Evolutionary conservation across 257 asterid genomes (phyloP), one percentile per base, ranked within the genome.

Genomic region (Anisodus acutangulus): DNA sequence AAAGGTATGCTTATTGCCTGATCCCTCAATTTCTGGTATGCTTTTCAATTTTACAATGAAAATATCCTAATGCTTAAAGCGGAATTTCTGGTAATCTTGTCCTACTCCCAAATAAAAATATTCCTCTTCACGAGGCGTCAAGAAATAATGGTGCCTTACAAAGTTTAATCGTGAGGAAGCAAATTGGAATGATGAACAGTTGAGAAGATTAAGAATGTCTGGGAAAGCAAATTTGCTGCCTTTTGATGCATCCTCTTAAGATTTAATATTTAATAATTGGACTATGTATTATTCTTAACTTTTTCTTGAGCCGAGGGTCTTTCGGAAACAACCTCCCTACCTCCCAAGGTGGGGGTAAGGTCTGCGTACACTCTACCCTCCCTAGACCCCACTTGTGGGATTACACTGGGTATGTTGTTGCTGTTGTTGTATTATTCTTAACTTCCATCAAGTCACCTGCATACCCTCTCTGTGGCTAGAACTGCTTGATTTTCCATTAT

Each of bases 1-100:
- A 1, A 97, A 97, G 99, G 99, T 97, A 88, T 88, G 86, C 47
- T 68, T 76, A 15, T 51, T 4, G 15, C 31, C 22, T 3, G 13
- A 74, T 49, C 22, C 45, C 81, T 74, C 62, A 53, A 49, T 74
- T 78, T 26, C 31, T 53, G 13, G 82, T 31, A 78, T 53, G 26
- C 49, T 78, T 53, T 53, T 7, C 63, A 12, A 26, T 51, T 51
- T 78, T 13, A 78, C 64, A 53, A 53, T 31, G 26, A 78, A 11
- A 59, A 31, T 53, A 53, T 53, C 64, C 82, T 78, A 0, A 31
- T 53, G 8, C 82, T 8, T 26, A 0, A 31, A 31, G 82, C 53
- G 64, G 62, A 53, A 4, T 47, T 74, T 51, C 64, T 78, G 31
- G 4, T 31, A 13, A 78, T 78, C 26, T 78, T 53, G 13, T 31